A percentile compares a stretch with the other conserved stretches of the same genome.
These are phyloP conservation scores for Exophiala sideris DNA, from an alignment of 2,329 filamentous ascomycete genomes.

Conservation along the genomic window DNA sequence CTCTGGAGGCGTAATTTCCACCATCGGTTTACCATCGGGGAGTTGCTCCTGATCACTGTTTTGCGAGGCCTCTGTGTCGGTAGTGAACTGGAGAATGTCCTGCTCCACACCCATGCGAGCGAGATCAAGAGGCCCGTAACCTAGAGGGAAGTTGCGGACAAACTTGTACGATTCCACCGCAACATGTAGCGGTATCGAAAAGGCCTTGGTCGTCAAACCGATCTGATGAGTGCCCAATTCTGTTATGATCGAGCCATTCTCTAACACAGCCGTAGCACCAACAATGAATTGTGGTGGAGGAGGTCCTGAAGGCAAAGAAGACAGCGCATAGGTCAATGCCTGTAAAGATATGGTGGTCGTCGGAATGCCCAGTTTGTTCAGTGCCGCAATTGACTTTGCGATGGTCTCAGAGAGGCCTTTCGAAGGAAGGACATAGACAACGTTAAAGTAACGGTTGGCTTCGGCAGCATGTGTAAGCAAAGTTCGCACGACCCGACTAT, in stretches of 20 bases:
- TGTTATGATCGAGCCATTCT: slow-evolving; percentile 90
- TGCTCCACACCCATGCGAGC: slow-evolving; percentile 69
- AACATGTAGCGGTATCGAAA: slow-evolving; percentile 78
- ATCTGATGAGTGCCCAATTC: slow-evolving; percentile 85
- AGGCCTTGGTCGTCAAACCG: slow-evolving; percentile 70
- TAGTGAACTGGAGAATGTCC: slow-evolving; percentile 69
- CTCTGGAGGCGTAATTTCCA: slow-evolving; percentile 56
- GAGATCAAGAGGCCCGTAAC: slow-evolving; percentile 33
- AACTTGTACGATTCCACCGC: slow-evolving; percentile 97
- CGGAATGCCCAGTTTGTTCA: slow-evolving; percentile 20
- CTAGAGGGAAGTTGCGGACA: slow-evolving; percentile 77
- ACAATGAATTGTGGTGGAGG: slow-evolving; percentile 54
- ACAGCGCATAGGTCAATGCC: slow-evolving; percentile 18
- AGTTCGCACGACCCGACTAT: slow-evolving; percentile 76
- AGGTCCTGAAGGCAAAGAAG: slow-evolving; percentile 10
- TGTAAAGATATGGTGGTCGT: slow-evolving; percentile 22
- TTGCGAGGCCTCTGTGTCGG: slow-evolving; percentile 44
- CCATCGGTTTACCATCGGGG: slow-evolving; percentile 34
- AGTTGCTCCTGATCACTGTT: slow-evolving; percentile 23
- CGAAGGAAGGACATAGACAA: slow-evolving; percentile 68
- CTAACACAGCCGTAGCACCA: slow-evolving; percentile 78
- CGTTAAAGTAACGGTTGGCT: slow-evolving; percentile 68
- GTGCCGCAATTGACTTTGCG: slow-evolving; percentile 3
- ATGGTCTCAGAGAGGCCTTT: background rate
- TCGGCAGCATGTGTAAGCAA: slow-evolving; percentile 57